A percentile compares a stretch with the other conserved stretches of the same genome.
Conservation (phyloP, 306 rosid species). For the Glycyrrhiza uralensis region DNA sequence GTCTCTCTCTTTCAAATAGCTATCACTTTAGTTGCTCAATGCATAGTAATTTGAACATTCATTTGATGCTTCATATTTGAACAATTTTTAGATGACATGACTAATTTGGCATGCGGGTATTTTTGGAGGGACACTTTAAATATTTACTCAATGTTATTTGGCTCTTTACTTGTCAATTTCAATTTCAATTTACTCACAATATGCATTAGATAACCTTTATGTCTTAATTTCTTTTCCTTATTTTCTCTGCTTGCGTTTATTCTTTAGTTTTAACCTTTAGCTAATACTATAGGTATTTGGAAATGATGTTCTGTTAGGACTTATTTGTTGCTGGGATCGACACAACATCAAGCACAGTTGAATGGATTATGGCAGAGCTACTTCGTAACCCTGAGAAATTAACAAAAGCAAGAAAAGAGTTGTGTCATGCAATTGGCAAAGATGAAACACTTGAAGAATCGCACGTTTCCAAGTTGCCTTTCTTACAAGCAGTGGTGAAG, state of each 20-base stretch:
- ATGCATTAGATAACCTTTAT: background rate
- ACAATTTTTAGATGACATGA: background rate
- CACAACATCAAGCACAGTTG: background rate
- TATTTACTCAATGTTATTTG: too few species aligned
- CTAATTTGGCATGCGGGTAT: background rate
- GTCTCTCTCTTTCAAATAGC: too few species aligned
- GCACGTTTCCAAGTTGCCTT: constrained; percentile 13
- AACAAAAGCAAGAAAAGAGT: constrained; percentile 8
- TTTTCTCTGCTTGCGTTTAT: background rate
- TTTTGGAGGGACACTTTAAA: background rate
- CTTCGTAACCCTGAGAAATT: background rate
- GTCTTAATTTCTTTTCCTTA: background rate
- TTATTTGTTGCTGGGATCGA: constrained; percentile 14
- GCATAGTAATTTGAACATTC: background rate
- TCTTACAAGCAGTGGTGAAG: constrained; percentile 29
- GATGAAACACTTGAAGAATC: constrained; percentile 20
- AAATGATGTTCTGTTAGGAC: background rate
- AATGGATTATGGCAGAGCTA: constrained; percentile 14
- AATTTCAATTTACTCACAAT: background rate
- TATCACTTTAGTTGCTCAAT: background rate
- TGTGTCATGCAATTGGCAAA: background rate
- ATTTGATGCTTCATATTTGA: background rate
- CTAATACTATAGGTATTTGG: background rate
- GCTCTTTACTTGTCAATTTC: too few species aligned
- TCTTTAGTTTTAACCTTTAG: background rate